Evolutionary conservation across 2,329 filamentous ascomycete species (phyloP).

Genomic region (Calonectria hongkongensis): DNA sequence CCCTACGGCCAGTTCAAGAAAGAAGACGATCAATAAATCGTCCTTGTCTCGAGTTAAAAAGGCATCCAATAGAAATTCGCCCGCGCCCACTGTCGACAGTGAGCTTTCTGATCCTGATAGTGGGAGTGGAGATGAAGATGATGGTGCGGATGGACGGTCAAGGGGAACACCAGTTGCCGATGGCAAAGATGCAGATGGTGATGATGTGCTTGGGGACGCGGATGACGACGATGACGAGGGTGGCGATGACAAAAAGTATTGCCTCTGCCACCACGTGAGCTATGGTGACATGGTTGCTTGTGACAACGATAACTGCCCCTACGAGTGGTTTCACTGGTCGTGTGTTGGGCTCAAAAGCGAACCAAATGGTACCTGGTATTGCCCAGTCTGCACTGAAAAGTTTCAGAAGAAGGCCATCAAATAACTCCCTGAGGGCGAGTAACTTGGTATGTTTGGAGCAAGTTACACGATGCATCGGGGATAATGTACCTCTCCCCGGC

Average conservation of each 20-base stretch:
- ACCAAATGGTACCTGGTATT: conserved; percentile 81
- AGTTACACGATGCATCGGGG: background rate
- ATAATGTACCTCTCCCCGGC: background rate
- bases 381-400: conserved; percentile 76
- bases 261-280: conserved; percentile 87
- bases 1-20: conserved; percentile 65
- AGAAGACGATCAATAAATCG: conserved; percentile 75
- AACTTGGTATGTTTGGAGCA: conserved; percentile 10
- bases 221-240: conserved; percentile 81
- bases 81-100: conserved; percentile 78
- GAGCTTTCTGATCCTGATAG: conserved; percentile 79
- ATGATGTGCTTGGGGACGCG: conserved; percentile 73
- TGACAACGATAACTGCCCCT: conserved; percentile 87
- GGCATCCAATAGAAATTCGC: conserved; percentile 74
- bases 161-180: conserved; percentile 59
- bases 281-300: conserved; percentile 93
- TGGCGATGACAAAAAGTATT: conserved; percentile 87
- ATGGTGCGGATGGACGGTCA: conserved; percentile 59
- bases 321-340: conserved; percentile 92
- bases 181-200: conserved; percentile 65
- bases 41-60: conserved; percentile 78
- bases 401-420: conserved; percentile 64
- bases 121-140: conserved; percentile 71
- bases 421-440: conserved; percentile 35
- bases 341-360: conserved; percentile 82